These are phyloP conservation scores for Erysimum cheiri DNA, from an alignment of 441 rosid genomes.

Conservation along the genomic window DNA sequence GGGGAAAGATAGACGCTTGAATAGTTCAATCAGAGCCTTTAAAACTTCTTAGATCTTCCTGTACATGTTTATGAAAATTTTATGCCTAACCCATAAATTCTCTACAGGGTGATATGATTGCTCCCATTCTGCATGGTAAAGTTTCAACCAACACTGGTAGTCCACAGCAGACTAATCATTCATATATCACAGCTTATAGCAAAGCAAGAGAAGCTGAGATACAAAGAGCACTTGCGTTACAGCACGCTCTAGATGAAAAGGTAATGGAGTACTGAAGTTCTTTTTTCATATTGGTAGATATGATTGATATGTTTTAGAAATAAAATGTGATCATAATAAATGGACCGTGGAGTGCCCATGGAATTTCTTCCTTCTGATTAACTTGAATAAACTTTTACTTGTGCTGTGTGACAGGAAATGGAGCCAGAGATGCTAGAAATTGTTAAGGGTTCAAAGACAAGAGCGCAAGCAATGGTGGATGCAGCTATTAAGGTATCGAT, in stretches of 20 bases:
- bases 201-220: constrained; percentile 71
- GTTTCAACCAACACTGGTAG: constrained; percentile 46
- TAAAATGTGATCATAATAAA: constrained; percentile 2
- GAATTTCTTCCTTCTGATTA: constrained; percentile 38
- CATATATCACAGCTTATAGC: constrained; percentile 47
- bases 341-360: constrained; percentile 16
- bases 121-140: constrained; percentile 49
- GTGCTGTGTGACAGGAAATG: constrained; percentile 59
- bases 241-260: constrained; percentile 65
- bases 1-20: constrained; percentile 38
- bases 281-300: constrained; percentile 5
- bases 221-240: constrained; percentile 58
- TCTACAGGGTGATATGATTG: constrained; percentile 53
- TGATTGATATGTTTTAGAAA: constrained; percentile 6
- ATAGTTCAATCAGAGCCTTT: constrained; percentile 19
- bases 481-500: constrained; percentile 77
- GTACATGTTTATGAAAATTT: constrained; percentile 29
- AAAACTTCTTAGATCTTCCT: constrained; percentile 21
- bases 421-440: constrained; percentile 75
- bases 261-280: constrained; percentile 43
- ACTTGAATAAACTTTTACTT: constrained; percentile 44
- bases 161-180: constrained; percentile 57
- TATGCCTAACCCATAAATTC: constrained; percentile 27
- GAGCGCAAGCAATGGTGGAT: constrained; percentile 87
- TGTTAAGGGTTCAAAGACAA: constrained; percentile 66